Base-by-base conservation (phyloP, 176 grass and related monocot species). In the Triticum urartu region DNA sequence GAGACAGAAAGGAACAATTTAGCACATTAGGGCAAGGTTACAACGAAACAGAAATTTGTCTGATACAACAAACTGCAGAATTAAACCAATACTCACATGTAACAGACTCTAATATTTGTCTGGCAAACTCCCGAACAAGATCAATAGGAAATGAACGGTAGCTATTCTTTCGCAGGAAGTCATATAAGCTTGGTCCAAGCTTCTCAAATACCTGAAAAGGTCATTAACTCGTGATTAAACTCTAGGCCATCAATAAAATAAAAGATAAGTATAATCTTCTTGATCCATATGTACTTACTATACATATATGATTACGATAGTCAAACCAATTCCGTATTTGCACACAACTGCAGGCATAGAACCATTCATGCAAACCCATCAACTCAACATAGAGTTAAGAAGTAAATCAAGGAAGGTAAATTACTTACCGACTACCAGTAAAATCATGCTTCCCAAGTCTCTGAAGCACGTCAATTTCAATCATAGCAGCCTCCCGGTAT, bases 251-350 rank as follows among this genome's bases (percentile, higher is more conserved):
- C 13, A 56, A 40, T 81, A 88, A 70, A 85, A 17, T 33, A 64
- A 42, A 78, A 26, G 9, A 78, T 36, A 87, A 81, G 42, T 56
- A 65, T 56, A 80, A 80, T 54, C 54, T 84, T 86, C 78, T 87
- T 86, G 72, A 90, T 86, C 75, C 89, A 93, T 83, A 89, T 95
- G 84, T 94, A 98, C 93, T 98, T 95, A 98, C 96, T 88, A 98
- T 98, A 94, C 96, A 98, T 88, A 94, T 94, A 94, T 98, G 96
- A 91, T 98, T 95, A 92, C 91, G 93, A 92, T 95, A 98, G 93
- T 95, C 96, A 94, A 95, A 98, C 93, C 93, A 98, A 94, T 95
- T 94, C 97, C 88, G 91, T 63, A 98, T 98, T 94, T 95, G 96
- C 93, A 98, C 96, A 98, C 91, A 98, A 87, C 93, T 98, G 93